phyloP scores from a whole-genome alignment of 345 rosid species.

The Raphanus raphanistrum region DNA sequence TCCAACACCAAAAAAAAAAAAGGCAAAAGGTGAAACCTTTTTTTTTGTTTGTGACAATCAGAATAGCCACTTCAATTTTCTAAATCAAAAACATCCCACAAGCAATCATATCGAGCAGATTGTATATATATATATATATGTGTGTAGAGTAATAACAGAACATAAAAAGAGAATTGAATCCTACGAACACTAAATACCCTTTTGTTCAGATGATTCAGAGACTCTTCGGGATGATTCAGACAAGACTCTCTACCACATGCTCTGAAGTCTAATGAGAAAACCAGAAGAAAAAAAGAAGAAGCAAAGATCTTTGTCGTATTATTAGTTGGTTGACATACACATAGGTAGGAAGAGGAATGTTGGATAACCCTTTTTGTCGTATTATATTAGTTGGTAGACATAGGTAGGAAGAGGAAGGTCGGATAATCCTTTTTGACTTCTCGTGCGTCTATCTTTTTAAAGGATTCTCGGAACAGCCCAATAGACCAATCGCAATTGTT shows the following conservation, averaged over 20 bases:
- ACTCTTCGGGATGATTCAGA: background rate
- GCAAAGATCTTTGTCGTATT: conserved; percentile 1
- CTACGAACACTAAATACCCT: background rate
- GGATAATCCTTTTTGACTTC: background rate
- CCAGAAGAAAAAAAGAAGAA: background rate
- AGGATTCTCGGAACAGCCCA: background rate
- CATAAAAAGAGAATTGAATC: background rate
- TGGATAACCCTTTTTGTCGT: background rate
- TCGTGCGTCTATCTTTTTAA: conserved; percentile 1
- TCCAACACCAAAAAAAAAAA: conserved; percentile 17
- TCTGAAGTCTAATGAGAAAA: background rate
- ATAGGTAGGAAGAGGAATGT: conserved; percentile 16
- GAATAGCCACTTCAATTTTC: background rate
- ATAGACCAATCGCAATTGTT: conserved; percentile 13
- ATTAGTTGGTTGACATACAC: conserved; percentile 1
- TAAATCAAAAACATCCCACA: background rate
- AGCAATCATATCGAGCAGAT: background rate
- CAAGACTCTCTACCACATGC: conserved; percentile 22
- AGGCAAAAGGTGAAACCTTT: conserved; percentile 24
- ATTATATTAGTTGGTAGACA: background rate
- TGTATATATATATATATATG: background rate
- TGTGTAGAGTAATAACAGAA: background rate
- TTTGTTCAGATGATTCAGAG: conserved; percentile 2
- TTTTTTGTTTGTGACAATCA: too few relatives aligned
- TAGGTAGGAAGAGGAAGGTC: conserved; percentile 16